Evolutionary conservation across 2,329 filamentous ascomycete species (phyloP).

Genomic region (Calonectria fujianensis): DNA sequence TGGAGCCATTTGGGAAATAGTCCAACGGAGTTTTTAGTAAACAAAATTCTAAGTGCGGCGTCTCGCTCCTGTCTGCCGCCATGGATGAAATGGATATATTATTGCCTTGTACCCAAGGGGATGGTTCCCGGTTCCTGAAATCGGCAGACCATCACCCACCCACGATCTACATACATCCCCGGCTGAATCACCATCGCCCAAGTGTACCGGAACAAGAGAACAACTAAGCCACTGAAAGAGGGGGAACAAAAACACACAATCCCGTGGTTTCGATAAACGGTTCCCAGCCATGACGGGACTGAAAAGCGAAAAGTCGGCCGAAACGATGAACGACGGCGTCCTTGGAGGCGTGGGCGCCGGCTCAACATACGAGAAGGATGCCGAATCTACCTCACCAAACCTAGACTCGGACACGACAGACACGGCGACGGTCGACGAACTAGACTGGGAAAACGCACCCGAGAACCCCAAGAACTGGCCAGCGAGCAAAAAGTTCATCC

Average conservation of each 20-base stretch:
- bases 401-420: conserved; percentile 16
- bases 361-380: conserved; percentile 53
- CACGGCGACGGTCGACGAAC: conserved; percentile 8
- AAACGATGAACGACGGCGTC: conserved; percentile 17
- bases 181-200: too few relatives aligned
- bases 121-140: background rate
- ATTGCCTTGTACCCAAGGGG: background rate
- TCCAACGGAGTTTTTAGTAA: conserved; percentile 27
- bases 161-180: background rate
- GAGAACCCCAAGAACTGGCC: conserved; percentile 74
- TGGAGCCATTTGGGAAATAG: conserved; percentile 10
- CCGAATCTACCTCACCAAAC: conserved; percentile 51
- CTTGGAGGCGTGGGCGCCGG: conserved; percentile 30
- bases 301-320: conserved; percentile 20
- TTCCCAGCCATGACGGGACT: conserved; percentile 1
- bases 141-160: background rate
- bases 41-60: background rate
- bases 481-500: conserved; percentile 61
- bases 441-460: conserved; percentile 62
- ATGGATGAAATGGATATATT: conserved; percentile 9
- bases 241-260: background rate
- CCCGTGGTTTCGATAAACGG: background rate
- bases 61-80: background rate
- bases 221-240: too few relatives aligned
- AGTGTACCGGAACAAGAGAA: too few relatives aligned